Base-by-base conservation (phyloP, 2,329 filamentous ascomycete genomes). In the Colletotrichum musicola region DNA sequence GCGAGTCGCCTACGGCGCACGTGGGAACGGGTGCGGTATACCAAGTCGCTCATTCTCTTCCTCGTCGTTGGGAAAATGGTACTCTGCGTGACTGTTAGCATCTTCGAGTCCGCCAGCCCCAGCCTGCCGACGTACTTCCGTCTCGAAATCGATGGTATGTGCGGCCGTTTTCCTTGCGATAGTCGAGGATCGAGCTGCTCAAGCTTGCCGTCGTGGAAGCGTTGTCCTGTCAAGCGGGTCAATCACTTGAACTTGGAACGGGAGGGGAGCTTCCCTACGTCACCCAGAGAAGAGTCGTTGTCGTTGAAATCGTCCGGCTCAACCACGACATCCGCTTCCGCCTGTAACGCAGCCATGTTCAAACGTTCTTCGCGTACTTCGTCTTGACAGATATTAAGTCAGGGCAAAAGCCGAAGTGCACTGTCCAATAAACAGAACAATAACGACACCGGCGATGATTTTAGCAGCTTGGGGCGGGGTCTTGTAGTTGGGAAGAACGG, bases 161-260 rank as follows among this genome's bases (percentile, higher is more conserved):
- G n/a, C 70, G 62, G 7, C 70, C 70, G 12, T 71, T 71, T 25
- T 71, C 70, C n/a, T 64, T 64, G 9, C 68, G 58, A 30, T 70
- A 70, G 40, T 70, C 38, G 3, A 71, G 58, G 4, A 71, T 81
- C 40, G 80, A 82, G 3, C 79, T 80, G 18, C 71, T 71, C 22
- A 80, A 68, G 6, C 77, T 80, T 0, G 73, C 74, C 0, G 77
- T 78, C n/a, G 77, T 76, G 12, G 50, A 25, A 1, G 62, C 44
- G 4, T 13, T 42, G 1, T 62, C 62, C 69, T 71, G 44, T 7
- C 7, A 1, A 13, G 7, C 6, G 1, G 6, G 51, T 69, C 50
- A 69, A 35, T 35, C 16, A 22, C 3, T 12, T 38, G 7, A 5
- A 6, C 7, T 5, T 5, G 4, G 6, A 4, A 16, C 4, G 30